phyloP scores from a whole-genome alignment of 75 land plant genomes.

The Adiantum capillusveneris region DNA sequence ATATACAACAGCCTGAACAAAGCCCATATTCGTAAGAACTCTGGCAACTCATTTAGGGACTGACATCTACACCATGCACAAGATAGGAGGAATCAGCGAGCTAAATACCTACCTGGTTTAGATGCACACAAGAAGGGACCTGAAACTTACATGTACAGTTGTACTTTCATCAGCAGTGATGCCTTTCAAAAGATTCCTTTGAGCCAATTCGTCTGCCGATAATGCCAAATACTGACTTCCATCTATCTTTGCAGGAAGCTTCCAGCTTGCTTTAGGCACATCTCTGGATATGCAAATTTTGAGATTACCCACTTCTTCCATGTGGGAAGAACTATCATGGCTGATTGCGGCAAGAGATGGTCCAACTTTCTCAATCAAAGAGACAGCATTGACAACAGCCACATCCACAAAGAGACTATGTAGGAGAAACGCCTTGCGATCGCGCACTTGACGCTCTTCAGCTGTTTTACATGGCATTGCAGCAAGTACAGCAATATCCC shows the following conservation, averaged over 20 bases:
- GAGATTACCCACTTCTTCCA: conserved; percentile 53
- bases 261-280: conserved; percentile 56
- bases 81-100: too few species aligned
- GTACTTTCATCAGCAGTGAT: conserved; percentile 96
- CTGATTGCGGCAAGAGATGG: background rate
- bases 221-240: conserved; percentile 33
- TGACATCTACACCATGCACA: too few species aligned
- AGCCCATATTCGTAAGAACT: too few species aligned
- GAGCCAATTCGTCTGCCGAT: conserved; percentile 26
- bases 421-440: conserved; percentile 68
- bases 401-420: conserved; percentile 82
- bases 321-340: conserved; percentile 4
- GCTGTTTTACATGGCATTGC: conserved; percentile 81
- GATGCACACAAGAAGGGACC: too few species aligned
- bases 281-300: conserved; percentile 46
- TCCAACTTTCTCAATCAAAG: conserved; percentile 22
- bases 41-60: too few species aligned
- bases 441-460: conserved; percentile 80
- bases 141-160: conserved; percentile 66
- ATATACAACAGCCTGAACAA: too few species aligned
- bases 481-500: conserved; percentile 54
- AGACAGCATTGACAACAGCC: conserved; percentile 61
- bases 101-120: too few species aligned
- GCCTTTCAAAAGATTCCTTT: conserved; percentile 71
- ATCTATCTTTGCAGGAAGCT: conserved; percentile 66